Evolutionary conservation across 2,329 filamentous ascomycete species (phyloP).

Genomic region (Lecanosticta acicola): DNA sequence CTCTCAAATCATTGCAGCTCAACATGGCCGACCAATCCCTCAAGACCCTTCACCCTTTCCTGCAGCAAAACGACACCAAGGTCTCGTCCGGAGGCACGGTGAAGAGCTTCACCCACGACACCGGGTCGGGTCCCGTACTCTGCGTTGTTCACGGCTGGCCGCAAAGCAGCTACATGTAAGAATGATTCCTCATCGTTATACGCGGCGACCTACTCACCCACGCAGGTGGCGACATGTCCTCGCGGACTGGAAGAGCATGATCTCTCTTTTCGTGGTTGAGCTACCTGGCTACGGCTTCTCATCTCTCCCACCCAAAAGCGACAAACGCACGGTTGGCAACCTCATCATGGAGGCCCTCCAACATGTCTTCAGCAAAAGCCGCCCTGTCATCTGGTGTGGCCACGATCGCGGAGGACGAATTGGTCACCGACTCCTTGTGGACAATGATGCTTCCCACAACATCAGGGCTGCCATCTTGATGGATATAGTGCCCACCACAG

Average conservation of each 20-base stretch:
- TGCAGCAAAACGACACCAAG: slow-evolving; percentile 25
- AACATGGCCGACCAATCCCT: slow-evolving; percentile 26
- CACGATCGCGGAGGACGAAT: slow-evolving; percentile 49
- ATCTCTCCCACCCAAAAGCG: slow-evolving; percentile 30
- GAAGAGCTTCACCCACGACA: slow-evolving; percentile 32
- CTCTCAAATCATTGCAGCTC: not conserved
- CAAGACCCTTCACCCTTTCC: slow-evolving; percentile 26
- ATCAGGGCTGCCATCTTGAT: slow-evolving; percentile 40
- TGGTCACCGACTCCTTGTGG: slow-evolving; percentile 45
- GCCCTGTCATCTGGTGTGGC: slow-evolving; percentile 42
- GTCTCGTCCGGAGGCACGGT: slow-evolving; percentile 28
- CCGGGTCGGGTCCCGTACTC: slow-evolving; percentile 34
- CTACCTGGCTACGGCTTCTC: slow-evolving; percentile 46
- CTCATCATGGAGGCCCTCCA: slow-evolving; percentile 40
- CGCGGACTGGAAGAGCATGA: slow-evolving; percentile 34
- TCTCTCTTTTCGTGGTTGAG: slow-evolving; percentile 45
- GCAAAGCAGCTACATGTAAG: slow-evolving; percentile 36
- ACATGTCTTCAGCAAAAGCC: slow-evolving; percentile 30
- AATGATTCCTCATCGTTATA: not conserved
- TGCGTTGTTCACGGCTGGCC: slow-evolving; percentile 46
- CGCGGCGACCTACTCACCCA: slow-evolving; percentile 1
- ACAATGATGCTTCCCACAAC: slow-evolving; percentile 32
- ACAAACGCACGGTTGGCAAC: slow-evolving; percentile 39
- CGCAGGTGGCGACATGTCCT: slow-evolving; percentile 33
- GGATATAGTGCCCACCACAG: slow-evolving; percentile 47